Base-by-base conservation (phyloP, 2,329 filamentous ascomycete genomes). In the Sporothrix protearum region DNA sequence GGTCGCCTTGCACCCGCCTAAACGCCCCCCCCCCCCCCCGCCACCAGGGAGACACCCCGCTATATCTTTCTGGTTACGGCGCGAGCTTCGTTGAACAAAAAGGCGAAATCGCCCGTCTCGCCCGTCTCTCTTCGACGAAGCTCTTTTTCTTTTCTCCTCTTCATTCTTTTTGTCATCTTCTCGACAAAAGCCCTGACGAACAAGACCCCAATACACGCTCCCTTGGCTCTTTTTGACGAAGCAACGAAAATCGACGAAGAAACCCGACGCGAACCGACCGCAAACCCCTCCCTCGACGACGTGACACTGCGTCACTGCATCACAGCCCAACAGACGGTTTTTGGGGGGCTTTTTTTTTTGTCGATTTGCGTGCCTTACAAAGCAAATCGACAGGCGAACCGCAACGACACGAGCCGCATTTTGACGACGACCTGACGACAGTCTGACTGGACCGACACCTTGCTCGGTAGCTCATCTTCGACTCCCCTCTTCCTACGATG, bases 1-100 rank as follows among this genome's bases (percentile, higher is more conserved):
- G 39, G 63, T 33, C 33, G 63, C 63, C 63, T 66, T 66, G 63
- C 63, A n/a, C 22, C n/a, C 42, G 42, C 42, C 42, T 47, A 47
- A 16, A 47, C 1, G 22, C 39, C 22, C 42, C 63, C 49, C 63
- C 63, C 25, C 63, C 42, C n/a, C n/a, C n/a, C n/a, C n/a, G n/a
- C n/a, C n/a, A 47, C 39, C 7, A 10, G 9, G 19, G 22, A 30
- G 28, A 3, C 39, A 47, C 63, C 42, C 25, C 61, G 14, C 39
- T 47, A 64, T 9, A 64, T 25, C n/a, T 45, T 12, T 16, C n/a
- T 7, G 16, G 16, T 51, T 2, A 22, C 16, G 8, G 36, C 33
- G 33, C 33, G 33, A n/a, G n/a, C n/a, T n/a, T n/a, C 10, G 25
- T 2, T 45, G 36, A 45, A 28, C 36, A 61, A 57, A 57, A 57